These are phyloP conservation scores for Ceratocystis smalleyi DNA, from an alignment of 2,329 filamentous ascomycete species.

Conservation along the genomic window DNA sequence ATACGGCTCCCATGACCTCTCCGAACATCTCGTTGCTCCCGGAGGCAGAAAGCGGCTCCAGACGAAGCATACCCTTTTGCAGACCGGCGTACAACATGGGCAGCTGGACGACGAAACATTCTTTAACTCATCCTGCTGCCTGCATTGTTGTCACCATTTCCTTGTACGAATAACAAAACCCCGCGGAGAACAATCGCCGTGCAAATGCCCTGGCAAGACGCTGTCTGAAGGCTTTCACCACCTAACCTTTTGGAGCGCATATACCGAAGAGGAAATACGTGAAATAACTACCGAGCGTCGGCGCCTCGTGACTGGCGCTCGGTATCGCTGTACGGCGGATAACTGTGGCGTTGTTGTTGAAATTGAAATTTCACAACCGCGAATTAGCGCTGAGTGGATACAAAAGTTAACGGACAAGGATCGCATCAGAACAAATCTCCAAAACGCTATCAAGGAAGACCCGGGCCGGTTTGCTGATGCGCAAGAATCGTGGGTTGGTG, in stretches of 20 bases:
- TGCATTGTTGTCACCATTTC: constrained; percentile 17
- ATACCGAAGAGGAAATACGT: constrained; percentile 10
- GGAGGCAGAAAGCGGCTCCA: constrained; percentile 11
- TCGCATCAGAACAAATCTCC: constrained; percentile 29
- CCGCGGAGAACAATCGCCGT: constrained; percentile 13
- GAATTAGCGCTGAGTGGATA: constrained; percentile 30
- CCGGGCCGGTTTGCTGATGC: constrained; percentile 34
- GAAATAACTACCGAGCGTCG: constrained; percentile 11
- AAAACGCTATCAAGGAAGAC: constrained; percentile 29
- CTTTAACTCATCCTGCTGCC: constrained; percentile 14
- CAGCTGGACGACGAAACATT: background rate
- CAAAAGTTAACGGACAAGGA: constrained; percentile 31
- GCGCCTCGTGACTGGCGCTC: constrained; percentile 16
- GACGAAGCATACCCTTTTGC: constrained; percentile 15
- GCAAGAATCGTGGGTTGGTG: constrained; percentile 27
- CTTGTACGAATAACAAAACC: constrained; percentile 7
- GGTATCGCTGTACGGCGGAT: constrained; percentile 15
- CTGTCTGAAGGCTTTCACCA: constrained; percentile 16
- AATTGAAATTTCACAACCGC: constrained; percentile 35
- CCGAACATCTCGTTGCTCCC: constrained; percentile 10
- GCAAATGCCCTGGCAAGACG: constrained; percentile 13
- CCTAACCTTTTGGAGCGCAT: constrained; percentile 11
- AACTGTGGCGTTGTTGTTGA: constrained; percentile 15
- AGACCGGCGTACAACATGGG: constrained; percentile 14
- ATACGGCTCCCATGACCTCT: constrained; percentile 4